Evolutionary conservation across 495 filamentous ascomycete genomes (phyloP), one percentile per base, ranked within the genome.

Genomic region (Trypethelium eluteriae): DNA sequence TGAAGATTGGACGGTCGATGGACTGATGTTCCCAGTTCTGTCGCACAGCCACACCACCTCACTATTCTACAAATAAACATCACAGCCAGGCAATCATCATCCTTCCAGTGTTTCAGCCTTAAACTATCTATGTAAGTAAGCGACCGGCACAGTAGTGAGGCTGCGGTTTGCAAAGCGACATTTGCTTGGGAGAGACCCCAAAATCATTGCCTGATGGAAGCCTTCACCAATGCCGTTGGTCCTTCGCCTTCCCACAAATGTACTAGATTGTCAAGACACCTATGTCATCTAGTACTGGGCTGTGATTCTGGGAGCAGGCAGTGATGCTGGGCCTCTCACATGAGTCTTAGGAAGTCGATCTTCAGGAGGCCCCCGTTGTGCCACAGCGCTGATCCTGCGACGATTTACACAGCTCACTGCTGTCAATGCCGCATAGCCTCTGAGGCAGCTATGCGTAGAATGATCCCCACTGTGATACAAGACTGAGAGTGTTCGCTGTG

Each of bases 41-140:
- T 25, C 0, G 25, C 25, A 25, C 25, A 25, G 25, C 25, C 25
- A 25, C 25, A 25, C 25, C 1, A 25, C 25, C 25, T 25, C n/a
- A n/a, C n/a, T n/a, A 25, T 25, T 59, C 5, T 59, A 59, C 53
- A 59, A 59, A 59, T 59, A 59, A 36, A 59, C 53, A 59, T 9
- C 36, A 36, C 32, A 53, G 53, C 53, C 53, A 18, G 53, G 32
- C 53, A 1, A 59, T 36, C 53, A 11, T 9, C 7, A 35, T 36
- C 53, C 32, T 59, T 59, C 18, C 6, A 10, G 2, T 32, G 3
- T 9, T 32, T 59, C 34, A 36, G 6, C 2, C 2, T 36, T 59
- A 32, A 0, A 35, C 6, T 6, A 5, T 32, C 32, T 36, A 36
- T 7, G 10, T 14, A 18, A 10, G 3, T 36, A 1, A 25, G 25